Evolutionary conservation across 2,329 filamentous ascomycete species (phyloP), one percentile per base, ranked within the genome.

Genomic region (Aspergillus proliferans): DNA sequence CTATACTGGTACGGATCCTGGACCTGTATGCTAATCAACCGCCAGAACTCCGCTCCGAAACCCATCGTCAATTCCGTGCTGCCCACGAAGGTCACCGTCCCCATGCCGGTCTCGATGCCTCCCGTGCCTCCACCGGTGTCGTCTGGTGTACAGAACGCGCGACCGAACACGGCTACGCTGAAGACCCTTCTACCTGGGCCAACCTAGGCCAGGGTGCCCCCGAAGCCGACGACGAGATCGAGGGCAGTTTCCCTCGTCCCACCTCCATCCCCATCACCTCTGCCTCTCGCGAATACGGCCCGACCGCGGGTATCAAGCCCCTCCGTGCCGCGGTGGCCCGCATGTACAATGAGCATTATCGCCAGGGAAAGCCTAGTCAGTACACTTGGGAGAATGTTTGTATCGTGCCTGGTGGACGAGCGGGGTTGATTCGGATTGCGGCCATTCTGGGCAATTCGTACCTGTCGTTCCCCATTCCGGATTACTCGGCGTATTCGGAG

Each of bases 301-400:
- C 92, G 26, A 96, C 91, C 4, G 90, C 92, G 36, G 92, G 92
- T 62, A 97, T 96, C 77, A 92, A 89, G 74, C 85, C 88, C 22
- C 77, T 97, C 56, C 81, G 92, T 59, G 87, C 89, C 64, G 92
- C 92, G 15, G 90, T 97, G 41, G 92, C 92, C 50, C 83, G 84
- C 51, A 80, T 97, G 53, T 97, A 97, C 80, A 97, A 97, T 64
- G 86, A 86, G 68, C 87, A 92, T 70, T 92, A 96, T 64, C 84
- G 92, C 56, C 75, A 92, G 73, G 89, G 87, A 64, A 94, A 93
- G 75, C 79, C 83, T 9, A 92, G 86, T 70, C 79, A 94, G 72
- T 97, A 97, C 70, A 94, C 88, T 5, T 96, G 88, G 87, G 92
- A 97, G 76, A 97, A 97, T 69, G 92, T 96, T 15, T 91, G 88